These are phyloP conservation scores for Porogramme epimiltina DNA, from an alignment of 1,284 basidiomycete genomes.

Conservation along the genomic window DNA sequence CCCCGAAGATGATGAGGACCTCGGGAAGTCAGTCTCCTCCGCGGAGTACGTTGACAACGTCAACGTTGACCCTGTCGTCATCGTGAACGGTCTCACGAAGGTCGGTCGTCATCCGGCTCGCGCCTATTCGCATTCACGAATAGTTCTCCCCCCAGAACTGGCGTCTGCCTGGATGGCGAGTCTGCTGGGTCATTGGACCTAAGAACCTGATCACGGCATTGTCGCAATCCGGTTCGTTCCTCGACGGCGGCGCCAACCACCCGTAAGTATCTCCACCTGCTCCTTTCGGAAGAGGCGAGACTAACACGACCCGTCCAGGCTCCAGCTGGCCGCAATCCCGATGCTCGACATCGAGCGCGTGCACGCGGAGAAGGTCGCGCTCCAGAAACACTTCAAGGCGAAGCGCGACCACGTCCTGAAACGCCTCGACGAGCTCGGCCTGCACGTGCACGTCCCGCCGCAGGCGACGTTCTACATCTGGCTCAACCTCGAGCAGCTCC, in stretches of 20 bases:
- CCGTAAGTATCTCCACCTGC: conserved; percentile 52
- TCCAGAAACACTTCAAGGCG: conserved; percentile 87
- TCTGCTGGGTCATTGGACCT: conserved; percentile 97
- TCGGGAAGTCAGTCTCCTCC: conserved; percentile 80
- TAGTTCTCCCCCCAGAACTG: conserved; percentile 60
- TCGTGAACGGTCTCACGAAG: conserved; percentile 94
- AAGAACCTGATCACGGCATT: conserved; percentile 85
- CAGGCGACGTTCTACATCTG: conserved; percentile 89
- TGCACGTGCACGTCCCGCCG: conserved; percentile 78
- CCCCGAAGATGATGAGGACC: conserved; percentile 73
- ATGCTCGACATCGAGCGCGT: conserved; percentile 76
- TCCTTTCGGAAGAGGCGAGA: not conserved
- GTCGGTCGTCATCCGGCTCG: conserved; percentile 38
- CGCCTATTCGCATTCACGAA: not conserved
- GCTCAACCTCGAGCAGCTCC: conserved; percentile 81
- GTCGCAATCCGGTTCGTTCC: conserved; percentile 86
- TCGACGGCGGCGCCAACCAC: conserved; percentile 89
- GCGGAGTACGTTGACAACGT: conserved; percentile 87
- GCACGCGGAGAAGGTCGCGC: conserved; percentile 73
- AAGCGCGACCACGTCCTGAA: conserved; percentile 90
- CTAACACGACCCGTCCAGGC: conserved; percentile 38
- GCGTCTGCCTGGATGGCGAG: conserved; percentile 91
- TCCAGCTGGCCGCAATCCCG: conserved; percentile 85
- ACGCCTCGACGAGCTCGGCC: conserved; percentile 77
- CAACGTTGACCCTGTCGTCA: conserved; percentile 79